Evolutionary conservation across 1,284 basidiomycete species (phyloP), one percentile per base, ranked within the genome.

Genomic region (Athelia sp.): DNA sequence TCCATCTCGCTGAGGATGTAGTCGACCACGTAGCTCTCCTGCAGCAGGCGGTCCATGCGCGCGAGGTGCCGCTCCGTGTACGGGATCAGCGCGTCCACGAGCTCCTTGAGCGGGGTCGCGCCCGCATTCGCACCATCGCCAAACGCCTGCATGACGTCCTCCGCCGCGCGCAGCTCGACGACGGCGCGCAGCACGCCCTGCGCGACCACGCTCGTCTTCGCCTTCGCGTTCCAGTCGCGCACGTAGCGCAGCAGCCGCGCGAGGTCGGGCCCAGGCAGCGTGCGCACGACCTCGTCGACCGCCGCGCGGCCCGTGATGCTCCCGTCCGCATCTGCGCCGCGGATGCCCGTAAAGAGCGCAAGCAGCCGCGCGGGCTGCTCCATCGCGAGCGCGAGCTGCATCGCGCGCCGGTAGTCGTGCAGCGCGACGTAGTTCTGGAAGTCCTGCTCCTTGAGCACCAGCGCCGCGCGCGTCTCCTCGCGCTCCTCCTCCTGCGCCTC

Each of bases 1-100:
- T 95, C 93, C 93, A 97, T 98, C 74, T 95, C 92, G 23, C 82
- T 82, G 10, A 98, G 72, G 44, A 97, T 79, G 58, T 92, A 97
- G 65, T 98, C 95, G 48, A 98, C 79, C 57, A 97, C 84, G 60
- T 92, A 95, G 63, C 90, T 94, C 63, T 98, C 96, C 68, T 96
- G 90, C 38, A 96, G 78, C 51, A 96, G 71, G 58, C 86, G 81
- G 56, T 97, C 93, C 63, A 95, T 81, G 52, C 96, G 76, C 24
- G 82, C 70, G 43, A 95, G 81, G 69, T 99, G 96, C 43, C 96
- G 78, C 64, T 96, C 91, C 10, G 94, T 96, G 66, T 99, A 99
- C 9, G 96, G 93, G 49, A 98, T 78, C 49, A 98, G 70, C 2
- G 83, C 87, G 43, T 95, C 92, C 4, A 98, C 68, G 50, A 97